These are phyloP conservation scores for Jaminaea rosea DNA, from an alignment of 1,284 basidiomycete species.

Conservation along the genomic window DNA sequence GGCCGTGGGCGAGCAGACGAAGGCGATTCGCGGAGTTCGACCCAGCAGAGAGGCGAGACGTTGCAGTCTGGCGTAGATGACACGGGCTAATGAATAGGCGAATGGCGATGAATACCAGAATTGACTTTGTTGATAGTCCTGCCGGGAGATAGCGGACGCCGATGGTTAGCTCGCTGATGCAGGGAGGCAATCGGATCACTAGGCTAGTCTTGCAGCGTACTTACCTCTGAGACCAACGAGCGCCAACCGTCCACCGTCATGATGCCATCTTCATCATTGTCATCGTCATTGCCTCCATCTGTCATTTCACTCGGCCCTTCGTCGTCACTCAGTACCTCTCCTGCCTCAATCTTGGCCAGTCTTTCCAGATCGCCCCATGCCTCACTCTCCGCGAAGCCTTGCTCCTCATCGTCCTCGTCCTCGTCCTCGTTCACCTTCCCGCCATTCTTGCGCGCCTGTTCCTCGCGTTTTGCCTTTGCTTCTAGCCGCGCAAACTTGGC, in stretches of 20 bases:
- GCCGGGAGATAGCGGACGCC: not conserved
- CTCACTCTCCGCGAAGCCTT: not conserved
- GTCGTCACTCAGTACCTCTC: too few species aligned
- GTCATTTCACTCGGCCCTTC: too few species aligned
- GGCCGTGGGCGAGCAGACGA: constrained; percentile 3
- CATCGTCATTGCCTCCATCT: not conserved
- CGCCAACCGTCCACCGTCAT: not conserved
- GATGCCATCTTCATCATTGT: not conserved
- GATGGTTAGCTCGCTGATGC: not conserved
- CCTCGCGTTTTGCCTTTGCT: not conserved
- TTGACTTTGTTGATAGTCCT: not conserved
- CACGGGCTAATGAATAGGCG: not conserved
- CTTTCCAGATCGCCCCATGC: not conserved
- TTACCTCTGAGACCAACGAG: not conserved
- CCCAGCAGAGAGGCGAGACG: not conserved
- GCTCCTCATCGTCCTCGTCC: constrained; percentile 2
- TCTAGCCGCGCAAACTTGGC: not conserved
- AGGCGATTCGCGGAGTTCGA: not conserved
- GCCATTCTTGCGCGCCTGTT: not conserved
- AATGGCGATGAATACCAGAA: constrained; percentile 3
- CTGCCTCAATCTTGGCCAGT: not conserved
- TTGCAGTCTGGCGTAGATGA: not conserved
- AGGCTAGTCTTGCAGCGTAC: too few species aligned
- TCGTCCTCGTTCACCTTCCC: not conserved
- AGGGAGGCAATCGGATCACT: too few species aligned